Evolutionary conservation across 768 basidiomycete species (phyloP).

Genomic region (Sporobolomyces pararoseus): DNA sequence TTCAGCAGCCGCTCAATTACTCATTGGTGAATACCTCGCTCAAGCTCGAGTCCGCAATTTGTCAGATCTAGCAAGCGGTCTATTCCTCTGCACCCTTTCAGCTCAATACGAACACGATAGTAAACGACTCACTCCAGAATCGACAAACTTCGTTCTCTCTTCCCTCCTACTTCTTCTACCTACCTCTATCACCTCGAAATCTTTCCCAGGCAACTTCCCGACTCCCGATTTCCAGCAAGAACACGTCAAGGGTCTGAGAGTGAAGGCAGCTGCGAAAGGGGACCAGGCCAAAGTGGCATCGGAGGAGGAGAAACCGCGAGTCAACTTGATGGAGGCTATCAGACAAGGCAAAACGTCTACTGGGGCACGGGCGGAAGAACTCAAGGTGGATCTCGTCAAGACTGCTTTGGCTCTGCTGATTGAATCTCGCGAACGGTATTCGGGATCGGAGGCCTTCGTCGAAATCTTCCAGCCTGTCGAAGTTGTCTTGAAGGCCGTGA

Average conservation of each 20-base stretch:
- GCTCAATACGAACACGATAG: constrained; percentile 75
- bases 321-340: constrained; percentile 55
- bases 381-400: constrained; percentile 68
- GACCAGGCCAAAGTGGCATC: constrained; percentile 52
- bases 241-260: constrained; percentile 35
- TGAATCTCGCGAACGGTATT: constrained; percentile 52
- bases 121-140: constrained; percentile 84
- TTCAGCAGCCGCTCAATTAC: constrained; percentile 73
- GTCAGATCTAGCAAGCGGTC: constrained; percentile 71
- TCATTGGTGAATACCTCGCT: constrained; percentile 87
- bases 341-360: constrained; percentile 43
- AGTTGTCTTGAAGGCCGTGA: constrained; percentile 58
- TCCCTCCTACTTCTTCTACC: constrained; percentile 70
- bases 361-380: constrained; percentile 55
- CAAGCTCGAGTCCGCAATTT: constrained; percentile 73
- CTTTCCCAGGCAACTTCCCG: constrained; percentile 68
- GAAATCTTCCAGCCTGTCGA: constrained; percentile 74
- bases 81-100: constrained; percentile 77
- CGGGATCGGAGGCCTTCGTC: constrained; percentile 58
- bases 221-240: constrained; percentile 60
- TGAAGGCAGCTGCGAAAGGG: constrained; percentile 43
- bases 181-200: constrained; percentile 51
- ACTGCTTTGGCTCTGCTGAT: constrained; percentile 65
- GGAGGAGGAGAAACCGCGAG: constrained; percentile 54
- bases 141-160: constrained; percentile 72